Percentiles rank a stretch among this genome's conserved stretches.
These are phyloP conservation scores for Toxoplasma gondii DNA, from an alignment of 169 alveolate species.

Conservation along the genomic window DNA sequence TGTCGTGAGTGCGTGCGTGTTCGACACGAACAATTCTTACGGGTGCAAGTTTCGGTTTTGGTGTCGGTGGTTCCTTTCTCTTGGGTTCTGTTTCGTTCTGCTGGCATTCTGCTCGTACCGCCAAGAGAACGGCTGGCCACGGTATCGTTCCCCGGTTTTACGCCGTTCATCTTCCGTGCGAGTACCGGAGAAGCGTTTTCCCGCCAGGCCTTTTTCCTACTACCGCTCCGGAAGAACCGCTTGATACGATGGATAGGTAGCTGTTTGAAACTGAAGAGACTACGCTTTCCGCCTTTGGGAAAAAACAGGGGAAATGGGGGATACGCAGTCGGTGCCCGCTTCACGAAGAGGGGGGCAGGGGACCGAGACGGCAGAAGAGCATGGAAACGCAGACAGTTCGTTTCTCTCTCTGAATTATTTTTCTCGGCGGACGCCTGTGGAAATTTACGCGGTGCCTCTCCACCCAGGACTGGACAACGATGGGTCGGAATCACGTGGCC, in stretches of 20 bases:
- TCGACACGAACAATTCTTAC: too few relatives aligned
- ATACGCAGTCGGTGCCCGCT: neutral
- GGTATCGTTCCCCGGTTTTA: too few relatives aligned
- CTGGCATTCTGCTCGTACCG: too few relatives aligned
- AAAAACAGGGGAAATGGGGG: neutral
- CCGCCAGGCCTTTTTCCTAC: neutral
- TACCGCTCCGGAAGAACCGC: neutral
- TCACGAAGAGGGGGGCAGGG: neutral
- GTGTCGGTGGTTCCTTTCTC: too few relatives aligned
- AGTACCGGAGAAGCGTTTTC: neutral
- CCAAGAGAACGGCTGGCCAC: too few relatives aligned
- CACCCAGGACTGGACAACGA: too few relatives aligned
- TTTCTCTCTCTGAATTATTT: neutral
- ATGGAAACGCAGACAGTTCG: neutral
- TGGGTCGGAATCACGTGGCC: too few relatives aligned
- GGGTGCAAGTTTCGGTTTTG: too few relatives aligned
- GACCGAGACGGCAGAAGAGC: neutral
- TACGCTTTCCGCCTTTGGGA: neutral
- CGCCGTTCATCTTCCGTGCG: too few relatives aligned
- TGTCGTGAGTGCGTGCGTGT: too few relatives aligned
- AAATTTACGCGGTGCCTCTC: too few relatives aligned
- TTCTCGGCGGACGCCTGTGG: neutral
- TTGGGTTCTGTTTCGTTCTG: too few relatives aligned
- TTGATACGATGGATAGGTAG: neutral
- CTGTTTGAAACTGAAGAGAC: neutral